Base-by-base conservation (phyloP, 1,139 yeast genomes). In the Suhomyces wounanorum region DNA sequence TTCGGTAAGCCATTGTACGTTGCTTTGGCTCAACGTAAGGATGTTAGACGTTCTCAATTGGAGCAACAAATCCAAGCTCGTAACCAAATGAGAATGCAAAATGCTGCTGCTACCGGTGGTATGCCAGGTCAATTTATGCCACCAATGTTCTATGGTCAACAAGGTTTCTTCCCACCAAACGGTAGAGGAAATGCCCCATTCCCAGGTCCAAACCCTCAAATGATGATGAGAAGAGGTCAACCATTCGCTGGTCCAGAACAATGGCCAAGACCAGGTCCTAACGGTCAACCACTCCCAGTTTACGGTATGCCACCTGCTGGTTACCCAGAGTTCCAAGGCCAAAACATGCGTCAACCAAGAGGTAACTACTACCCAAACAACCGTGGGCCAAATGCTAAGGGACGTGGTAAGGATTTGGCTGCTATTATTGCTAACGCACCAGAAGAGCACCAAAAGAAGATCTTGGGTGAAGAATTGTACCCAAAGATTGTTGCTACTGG, bases 1-100 rank as follows among this genome's bases (percentile, higher is more conserved):
- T 85, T 85, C 65, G 92, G 95, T 71, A 94, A 95, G 83, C 99
- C 99, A 67, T 83, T 94, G 70, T 94, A 94, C 73, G 99, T 94
- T 75, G 97, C 98, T 59, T 86, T 95, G 70, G 99, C 99, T 65
- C 99, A 94, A 84, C 89, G 97, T 77, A 92, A 91, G 81, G 99
- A 94, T 68, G 96, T 90, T 57, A 91, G 99, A 84, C 89, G 96
- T 72, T 84, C 91, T 66, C 98, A 94, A 81, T 83, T 95, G 72
- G 95, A 91, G 74, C 98, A 95, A 80, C 99, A 94, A 78, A 89
- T 91, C 70, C 96, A 89, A 75, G 98, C 97, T 62, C 89, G 97
- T 82, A 91, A 90, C 84, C 98, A 94, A 79, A 85, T 92, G 87
- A 89, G 98, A 81, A 83, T 91, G 84, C 98, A 92, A 82, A 96